Evolutionary conservation across 306 rosid species (phyloP), one percentile per base, ranked within the genome.

Genomic region (Lathyrus tuberosus): DNA sequence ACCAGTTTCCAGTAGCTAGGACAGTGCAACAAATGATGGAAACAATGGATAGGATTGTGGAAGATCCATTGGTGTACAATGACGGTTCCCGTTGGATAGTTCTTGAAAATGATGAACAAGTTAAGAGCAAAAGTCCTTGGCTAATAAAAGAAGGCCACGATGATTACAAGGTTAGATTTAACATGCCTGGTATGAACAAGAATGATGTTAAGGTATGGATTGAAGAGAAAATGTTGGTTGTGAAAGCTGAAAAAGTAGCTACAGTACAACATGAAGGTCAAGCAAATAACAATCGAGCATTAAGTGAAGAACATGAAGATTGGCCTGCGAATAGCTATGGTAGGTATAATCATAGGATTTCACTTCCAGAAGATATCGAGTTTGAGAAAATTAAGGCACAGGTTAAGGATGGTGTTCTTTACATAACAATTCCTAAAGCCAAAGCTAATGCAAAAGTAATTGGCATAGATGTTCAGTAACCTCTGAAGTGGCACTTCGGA

Each of bases 1-100:
- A 62, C 62, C 75, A 67, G 53, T 79, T 73, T 79, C 82, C 82
- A 14, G 82, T 61, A 61, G 62, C 82, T 6, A 73, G 75, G 9
- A 67, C 79, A 4, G 17, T 73, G 75, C 78, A 66, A 58, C 82
- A 79, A 73, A 73, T 72, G 82, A 59, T 79, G 78, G 82, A 79
- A 54, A 73, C 82, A 61, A 61, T 79, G 78, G 82, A 79, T 8
- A 67, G 71, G 22, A 79, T 79, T 42, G 76, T 54, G n/a, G 83
- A 74, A 37, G 31, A 69, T 37, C 83, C 79, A 6, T 74, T 63
- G 24, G 67, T 47, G 46, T 51, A 73, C 58, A 46, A 12, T 16
- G 28, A 5, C 38, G 10, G 15, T 73, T 79, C 79, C 26, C 83
- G 76, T 61, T 61, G 18, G 71, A 24, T 56, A 53, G 79, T 74